A percentile compares a stretch with the other conserved stretches of the same genome.
phyloP scores from a whole-genome alignment of 2,329 filamentous ascomycete genomes.

The Aspergillus unguis region DNA sequence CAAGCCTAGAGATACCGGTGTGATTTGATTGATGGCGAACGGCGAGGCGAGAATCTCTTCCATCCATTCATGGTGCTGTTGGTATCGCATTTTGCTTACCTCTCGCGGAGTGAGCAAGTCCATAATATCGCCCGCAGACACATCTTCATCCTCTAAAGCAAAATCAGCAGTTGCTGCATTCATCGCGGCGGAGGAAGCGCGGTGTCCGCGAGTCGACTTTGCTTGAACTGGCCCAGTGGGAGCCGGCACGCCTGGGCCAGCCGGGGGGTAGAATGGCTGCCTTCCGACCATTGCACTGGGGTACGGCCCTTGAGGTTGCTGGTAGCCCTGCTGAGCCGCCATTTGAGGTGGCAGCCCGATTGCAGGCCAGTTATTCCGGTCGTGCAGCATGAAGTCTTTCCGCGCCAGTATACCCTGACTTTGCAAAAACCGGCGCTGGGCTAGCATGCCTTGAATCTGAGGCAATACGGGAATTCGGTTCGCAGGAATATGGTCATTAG shows the following conservation, averaged over 20 bases:
- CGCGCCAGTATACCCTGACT: conserved; percentile 75
- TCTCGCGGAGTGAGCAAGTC: conserved; percentile 87
- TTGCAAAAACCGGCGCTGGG: conserved; percentile 59
- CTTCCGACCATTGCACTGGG: conserved; percentile 35
- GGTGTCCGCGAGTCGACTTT: conserved; percentile 43
- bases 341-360: conserved; percentile 64
- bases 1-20: conserved; percentile 80
- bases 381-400: conserved; percentile 92
- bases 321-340: conserved; percentile 51
- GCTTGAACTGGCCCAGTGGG: conserved; percentile 23
- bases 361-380: conserved; percentile 84
- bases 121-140: conserved; percentile 80
- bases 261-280: conserved; percentile 35
- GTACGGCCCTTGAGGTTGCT: conserved; percentile 45
- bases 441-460: conserved; percentile 41
- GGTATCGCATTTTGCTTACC: conserved; percentile 80
- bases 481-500: conserved; percentile 68
- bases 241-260: conserved; percentile 26
- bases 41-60: conserved; percentile 92
- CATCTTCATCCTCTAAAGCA: conserved; percentile 79
- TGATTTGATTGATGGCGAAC: conserved; percentile 79
- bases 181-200: conserved; percentile 40
- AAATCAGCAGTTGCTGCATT: conserved; percentile 43
- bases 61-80: conserved; percentile 98
- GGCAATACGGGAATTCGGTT: conserved; percentile 51